phyloP scores from a whole-genome alignment of 257 asterid genomes.

The Gentiana macrophylla region DNA sequence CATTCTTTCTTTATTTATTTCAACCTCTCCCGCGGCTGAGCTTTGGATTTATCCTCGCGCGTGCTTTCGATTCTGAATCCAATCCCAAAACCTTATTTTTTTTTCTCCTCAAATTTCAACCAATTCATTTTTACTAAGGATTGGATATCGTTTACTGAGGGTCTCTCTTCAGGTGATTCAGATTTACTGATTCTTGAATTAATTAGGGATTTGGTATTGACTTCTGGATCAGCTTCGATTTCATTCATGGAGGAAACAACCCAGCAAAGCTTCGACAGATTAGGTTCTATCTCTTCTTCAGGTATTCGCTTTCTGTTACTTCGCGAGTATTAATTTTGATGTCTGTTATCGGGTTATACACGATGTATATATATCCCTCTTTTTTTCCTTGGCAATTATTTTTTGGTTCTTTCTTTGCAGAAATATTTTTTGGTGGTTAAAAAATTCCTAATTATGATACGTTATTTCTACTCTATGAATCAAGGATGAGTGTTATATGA shows the following conservation, averaged over 20 bases:
- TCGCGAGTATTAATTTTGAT: not conserved
- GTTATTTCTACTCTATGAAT: too few species aligned
- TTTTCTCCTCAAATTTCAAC: not conserved
- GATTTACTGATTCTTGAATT: not conserved
- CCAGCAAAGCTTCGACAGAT: conserved; percentile 51
- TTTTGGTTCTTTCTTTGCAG: too few species aligned
- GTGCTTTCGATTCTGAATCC: not conserved
- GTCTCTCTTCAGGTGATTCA: not conserved
- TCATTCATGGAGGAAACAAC: conserved; percentile 55
- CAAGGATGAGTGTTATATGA: too few species aligned
- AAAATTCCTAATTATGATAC: too few species aligned
- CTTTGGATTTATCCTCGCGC: conserved; percentile 1
- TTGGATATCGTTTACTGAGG: conserved; percentile 3
- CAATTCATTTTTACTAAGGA: conserved; percentile 4
- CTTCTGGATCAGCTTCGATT: conserved; percentile 17
- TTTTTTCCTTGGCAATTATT: not conserved
- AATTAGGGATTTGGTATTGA: not conserved
- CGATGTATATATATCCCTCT: too few species aligned
- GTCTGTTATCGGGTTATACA: not conserved
- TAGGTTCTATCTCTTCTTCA: conserved; percentile 48
- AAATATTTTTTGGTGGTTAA: not conserved
- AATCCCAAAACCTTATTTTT: not conserved
- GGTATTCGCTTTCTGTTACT: conserved; percentile 28
- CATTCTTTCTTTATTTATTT: conserved; percentile 9
- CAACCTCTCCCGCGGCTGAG: conserved; percentile 34